These are phyloP conservation scores for Cladosporium sp. DNA, from an alignment of 2,329 filamentous ascomycete genomes.

Conservation along the genomic window DNA sequence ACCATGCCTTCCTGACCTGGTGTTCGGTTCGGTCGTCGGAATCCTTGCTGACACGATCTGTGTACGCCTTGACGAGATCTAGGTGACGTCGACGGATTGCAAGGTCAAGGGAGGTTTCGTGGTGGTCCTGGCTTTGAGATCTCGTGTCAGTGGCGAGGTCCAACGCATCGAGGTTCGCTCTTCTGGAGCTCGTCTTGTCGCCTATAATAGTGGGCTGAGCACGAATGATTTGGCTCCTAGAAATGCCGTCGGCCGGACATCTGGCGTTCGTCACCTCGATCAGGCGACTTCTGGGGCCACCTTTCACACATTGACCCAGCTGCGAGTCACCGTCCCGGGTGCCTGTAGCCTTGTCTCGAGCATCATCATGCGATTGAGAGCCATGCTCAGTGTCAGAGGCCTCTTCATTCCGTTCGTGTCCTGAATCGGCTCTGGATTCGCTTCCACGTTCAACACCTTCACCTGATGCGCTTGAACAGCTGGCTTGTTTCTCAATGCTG, in stretches of 20 bases:
- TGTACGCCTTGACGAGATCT: neutral
- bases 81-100: neutral
- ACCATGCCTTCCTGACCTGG: slow-evolving; percentile 1
- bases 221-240: neutral
- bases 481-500: neutral
- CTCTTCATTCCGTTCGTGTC: neutral
- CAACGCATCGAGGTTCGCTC: neutral
- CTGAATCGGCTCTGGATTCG: neutral
- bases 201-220: neutral
- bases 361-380: neutral
- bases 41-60: neutral
- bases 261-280: neutral
- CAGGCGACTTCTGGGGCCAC: neutral
- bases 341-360: neutral
- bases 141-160: neutral
- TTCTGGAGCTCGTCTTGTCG: neutral
- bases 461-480: neutral
- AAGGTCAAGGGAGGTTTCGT: neutral
- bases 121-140: neutral
- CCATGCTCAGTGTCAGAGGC: neutral
- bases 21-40: neutral
- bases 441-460: neutral
- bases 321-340: neutral
- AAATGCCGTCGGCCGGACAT: neutral
- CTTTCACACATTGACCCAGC: neutral